These are phyloP conservation scores for Guillardia theta DNA, from an alignment of 78 protist genomes.

Conservation along the genomic window DNA sequence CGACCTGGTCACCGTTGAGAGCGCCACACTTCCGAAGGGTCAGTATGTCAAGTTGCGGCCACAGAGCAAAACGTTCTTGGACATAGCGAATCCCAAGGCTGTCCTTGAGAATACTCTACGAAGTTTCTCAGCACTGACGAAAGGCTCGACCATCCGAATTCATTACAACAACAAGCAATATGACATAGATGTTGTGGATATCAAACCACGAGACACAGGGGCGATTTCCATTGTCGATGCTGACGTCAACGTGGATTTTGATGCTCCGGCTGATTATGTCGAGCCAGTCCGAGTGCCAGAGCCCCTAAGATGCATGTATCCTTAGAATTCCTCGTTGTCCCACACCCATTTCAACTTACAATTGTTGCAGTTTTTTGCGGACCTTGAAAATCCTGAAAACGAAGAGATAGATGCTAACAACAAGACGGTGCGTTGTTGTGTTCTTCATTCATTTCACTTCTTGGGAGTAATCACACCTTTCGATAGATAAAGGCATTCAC, in stretches of 20 bases:
- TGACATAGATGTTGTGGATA: slow-evolving; percentile 53
- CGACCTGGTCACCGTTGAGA: background rate
- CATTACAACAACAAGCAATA: slow-evolving; percentile 36
- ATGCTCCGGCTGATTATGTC: slow-evolving; percentile 57
- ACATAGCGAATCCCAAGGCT: slow-evolving; percentile 56
- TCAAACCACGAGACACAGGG: background rate
- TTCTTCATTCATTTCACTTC: no score
- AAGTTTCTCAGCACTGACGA: slow-evolving; percentile 45
- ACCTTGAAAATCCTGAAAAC: no score
- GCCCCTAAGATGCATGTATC: no score
- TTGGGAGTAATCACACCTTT: no score
- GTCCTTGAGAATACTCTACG: slow-evolving; percentile 51
- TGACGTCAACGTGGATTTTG: slow-evolving; percentile 59
- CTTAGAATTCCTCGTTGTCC: no score
- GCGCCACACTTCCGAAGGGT: slow-evolving; percentile 42
- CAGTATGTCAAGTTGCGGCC: slow-evolving; percentile 49
- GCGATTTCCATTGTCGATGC: slow-evolving; percentile 59
- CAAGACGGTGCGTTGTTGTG: no score
- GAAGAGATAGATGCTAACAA: no score
- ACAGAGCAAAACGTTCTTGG: slow-evolving; percentile 49
- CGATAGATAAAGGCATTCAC: no score
- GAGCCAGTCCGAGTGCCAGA: slow-evolving; percentile 44
- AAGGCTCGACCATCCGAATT: slow-evolving; percentile 39
- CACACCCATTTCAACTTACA: no score
- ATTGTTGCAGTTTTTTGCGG: no score